These are phyloP conservation scores for Ganoderma lucidum DNA, from an alignment of 1,284 basidiomycete species.

Conservation along the genomic window DNA sequence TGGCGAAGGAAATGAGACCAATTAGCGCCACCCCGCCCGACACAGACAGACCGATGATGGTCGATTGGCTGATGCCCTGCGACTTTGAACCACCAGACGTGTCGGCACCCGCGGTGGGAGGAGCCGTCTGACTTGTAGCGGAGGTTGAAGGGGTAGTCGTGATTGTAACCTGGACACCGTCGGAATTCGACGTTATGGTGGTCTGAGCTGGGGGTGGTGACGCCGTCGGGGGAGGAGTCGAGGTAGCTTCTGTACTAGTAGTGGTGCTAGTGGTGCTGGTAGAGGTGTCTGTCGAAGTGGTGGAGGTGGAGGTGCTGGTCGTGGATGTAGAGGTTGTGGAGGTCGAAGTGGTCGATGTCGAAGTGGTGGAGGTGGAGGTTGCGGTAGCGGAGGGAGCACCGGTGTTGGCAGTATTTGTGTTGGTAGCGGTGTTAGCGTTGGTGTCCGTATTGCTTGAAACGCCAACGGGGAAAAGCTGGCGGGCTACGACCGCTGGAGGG, in stretches of 20 bases:
- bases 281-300: constrained; percentile 29
- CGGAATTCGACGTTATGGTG: constrained; percentile 32
- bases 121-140: constrained; percentile 25
- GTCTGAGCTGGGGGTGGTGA: constrained; percentile 17
- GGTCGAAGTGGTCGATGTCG: constrained; percentile 23
- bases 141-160: constrained; percentile 25
- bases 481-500: constrained; percentile 14
- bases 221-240: constrained; percentile 5
- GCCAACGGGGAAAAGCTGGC: constrained; percentile 17
- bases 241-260: constrained; percentile 11
- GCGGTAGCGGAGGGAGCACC: not conserved
- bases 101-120: constrained; percentile 24
- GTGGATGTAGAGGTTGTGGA: constrained; percentile 30
- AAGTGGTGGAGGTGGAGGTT: constrained; percentile 21
- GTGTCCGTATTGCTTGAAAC: constrained; percentile 4
- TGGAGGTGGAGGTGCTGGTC: constrained; percentile 31
- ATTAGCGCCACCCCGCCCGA: constrained; percentile 78
- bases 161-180: constrained; percentile 36
- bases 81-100: constrained; percentile 15
- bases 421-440: constrained; percentile 5
- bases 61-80: constrained; percentile 61
- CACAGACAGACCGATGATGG: constrained; percentile 80
- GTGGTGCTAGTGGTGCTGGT: constrained; percentile 29
- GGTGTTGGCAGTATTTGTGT: constrained; percentile 2
- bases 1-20: constrained; percentile 72